Percentiles rank a stretch among this genome's conserved stretches.
Evolutionary conservation across 2,329 filamentous ascomycete genomes (phyloP).

Genomic region (Chrysosporium keratinophilum): DNA sequence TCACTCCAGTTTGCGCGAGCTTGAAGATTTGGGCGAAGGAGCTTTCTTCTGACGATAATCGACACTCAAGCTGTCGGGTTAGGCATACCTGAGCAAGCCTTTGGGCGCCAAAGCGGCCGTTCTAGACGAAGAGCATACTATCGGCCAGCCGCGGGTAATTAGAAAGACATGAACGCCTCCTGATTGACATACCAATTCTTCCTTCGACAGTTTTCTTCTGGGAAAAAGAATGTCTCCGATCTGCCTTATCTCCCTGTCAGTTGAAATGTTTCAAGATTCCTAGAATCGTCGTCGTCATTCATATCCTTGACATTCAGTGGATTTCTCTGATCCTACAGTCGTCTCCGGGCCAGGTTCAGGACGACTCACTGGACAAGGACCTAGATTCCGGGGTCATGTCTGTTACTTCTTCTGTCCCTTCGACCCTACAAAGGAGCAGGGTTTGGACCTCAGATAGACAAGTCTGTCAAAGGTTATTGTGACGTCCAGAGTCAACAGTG

Average conservation of each 20-base stretch:
- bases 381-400: too few species aligned
- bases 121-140: not conserved
- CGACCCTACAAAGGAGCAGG: not conserved
- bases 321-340: too few species aligned
- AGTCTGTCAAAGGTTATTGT: not conserved
- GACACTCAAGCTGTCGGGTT: not conserved
- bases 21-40: not conserved
- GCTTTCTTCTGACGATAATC: not conserved
- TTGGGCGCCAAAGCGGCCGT: constrained; percentile 1
- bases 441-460: not conserved
- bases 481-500: not conserved
- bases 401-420: not conserved
- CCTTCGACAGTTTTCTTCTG: too few species aligned
- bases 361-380: too few species aligned
- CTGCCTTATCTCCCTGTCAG: too few species aligned
- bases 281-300: too few species aligned
- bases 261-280: too few species aligned
- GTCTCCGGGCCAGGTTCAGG: too few species aligned
- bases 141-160: constrained; percentile 7
- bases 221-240: too few species aligned
- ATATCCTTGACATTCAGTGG: too few species aligned
- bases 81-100: not conserved
- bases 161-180: not conserved
- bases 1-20: not conserved
- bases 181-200: not conserved